Percentiles rank a stretch among this genome's conserved stretches.
phyloP scores from a whole-genome alignment of 192 early-diverging fungal species.

The Podila verticillata region DNA sequence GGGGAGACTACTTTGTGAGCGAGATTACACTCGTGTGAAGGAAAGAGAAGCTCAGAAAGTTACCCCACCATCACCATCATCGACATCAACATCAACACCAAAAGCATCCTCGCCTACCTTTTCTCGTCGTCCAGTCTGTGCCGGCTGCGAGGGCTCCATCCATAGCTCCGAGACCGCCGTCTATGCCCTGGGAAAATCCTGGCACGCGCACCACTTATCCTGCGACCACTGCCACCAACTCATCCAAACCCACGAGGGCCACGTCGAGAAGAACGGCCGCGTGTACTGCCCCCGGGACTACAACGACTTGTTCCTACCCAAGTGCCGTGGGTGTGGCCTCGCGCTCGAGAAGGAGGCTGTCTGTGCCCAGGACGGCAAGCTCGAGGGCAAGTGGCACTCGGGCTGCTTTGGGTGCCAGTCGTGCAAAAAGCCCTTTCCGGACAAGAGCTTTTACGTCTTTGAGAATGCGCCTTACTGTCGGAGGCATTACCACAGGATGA shows the following conservation, averaged over 20 bases:
- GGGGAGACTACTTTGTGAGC: slow-evolving; percentile 69
- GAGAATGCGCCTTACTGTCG: slow-evolving; percentile 85
- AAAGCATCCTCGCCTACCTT: background rate
- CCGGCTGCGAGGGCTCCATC: slow-evolving; percentile 35
- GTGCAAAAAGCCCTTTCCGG: slow-evolving; percentile 75
- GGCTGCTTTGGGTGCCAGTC: slow-evolving; percentile 79
- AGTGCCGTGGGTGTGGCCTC: slow-evolving; percentile 68
- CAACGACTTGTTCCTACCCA: slow-evolving; percentile 69
- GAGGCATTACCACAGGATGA: slow-evolving; percentile 87
- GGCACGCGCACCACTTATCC: slow-evolving; percentile 70
- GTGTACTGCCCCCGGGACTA: slow-evolving; percentile 79
- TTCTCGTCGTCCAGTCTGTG: slow-evolving; percentile 10
- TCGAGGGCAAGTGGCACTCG: slow-evolving; percentile 75
- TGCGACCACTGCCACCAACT: slow-evolving; percentile 73
- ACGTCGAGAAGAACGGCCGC: slow-evolving; percentile 68
- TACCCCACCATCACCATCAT: background rate
- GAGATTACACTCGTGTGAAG: slow-evolving; percentile 53
- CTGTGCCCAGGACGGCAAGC: slow-evolving; percentile 73
- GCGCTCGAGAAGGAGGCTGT: slow-evolving; percentile 78
- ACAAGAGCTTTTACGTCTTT: slow-evolving; percentile 89
- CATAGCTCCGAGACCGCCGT: slow-evolving; percentile 46
- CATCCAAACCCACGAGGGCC: slow-evolving; percentile 60
- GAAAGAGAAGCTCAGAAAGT: slow-evolving; percentile 20
- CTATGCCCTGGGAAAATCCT: slow-evolving; percentile 71
- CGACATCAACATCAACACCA: slow-evolving; percentile 11